Conservation (phyloP, 2,329 filamentous ascomycete genomes). For the Nothomitra cinnamomea region DNA sequence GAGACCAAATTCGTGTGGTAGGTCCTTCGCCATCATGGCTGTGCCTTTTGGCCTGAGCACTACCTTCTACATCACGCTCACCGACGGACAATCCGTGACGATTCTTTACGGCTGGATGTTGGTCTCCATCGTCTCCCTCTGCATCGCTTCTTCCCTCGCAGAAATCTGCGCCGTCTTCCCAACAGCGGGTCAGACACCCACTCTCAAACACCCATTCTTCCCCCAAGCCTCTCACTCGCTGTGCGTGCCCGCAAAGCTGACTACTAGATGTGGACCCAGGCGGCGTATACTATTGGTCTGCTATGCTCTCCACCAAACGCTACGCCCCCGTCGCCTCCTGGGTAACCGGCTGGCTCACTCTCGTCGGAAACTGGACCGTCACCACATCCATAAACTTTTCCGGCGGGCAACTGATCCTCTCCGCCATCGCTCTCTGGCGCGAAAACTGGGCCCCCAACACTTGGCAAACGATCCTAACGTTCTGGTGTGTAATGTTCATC, state of each 20-base stretch:
- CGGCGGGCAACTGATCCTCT: constrained; percentile 52
- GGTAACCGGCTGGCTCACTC: constrained; percentile 53
- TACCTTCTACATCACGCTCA: constrained; percentile 50
- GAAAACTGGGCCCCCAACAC: constrained; percentile 48
- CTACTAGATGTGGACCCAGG: constrained; percentile 33
- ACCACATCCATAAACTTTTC: constrained; percentile 49
- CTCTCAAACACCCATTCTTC: too few relatives aligned
- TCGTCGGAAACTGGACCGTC: constrained; percentile 59
- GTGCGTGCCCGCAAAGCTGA: constrained; percentile 21
- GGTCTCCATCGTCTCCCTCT: constrained; percentile 43
- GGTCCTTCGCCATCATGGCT: constrained; percentile 60
- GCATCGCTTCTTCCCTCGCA: constrained; percentile 47
- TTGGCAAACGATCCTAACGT: constrained; percentile 55
- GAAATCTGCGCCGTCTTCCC: constrained; percentile 55
- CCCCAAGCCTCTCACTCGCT: too few relatives aligned
- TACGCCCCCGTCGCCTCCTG: constrained; percentile 52
- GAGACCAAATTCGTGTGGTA: constrained; percentile 10
- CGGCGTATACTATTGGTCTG: constrained; percentile 33
- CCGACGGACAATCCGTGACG: constrained; percentile 51
- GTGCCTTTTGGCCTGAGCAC: constrained; percentile 51
- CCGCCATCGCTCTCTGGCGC: constrained; percentile 51
- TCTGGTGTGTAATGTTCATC: constrained; percentile 53
- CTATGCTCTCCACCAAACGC: constrained; percentile 46
- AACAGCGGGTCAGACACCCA: constrained; percentile 37
- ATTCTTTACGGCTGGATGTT: constrained; percentile 55